phyloP scores from a whole-genome alignment of 1,139 yeast species.

The Candida sanyaensis region DNA sequence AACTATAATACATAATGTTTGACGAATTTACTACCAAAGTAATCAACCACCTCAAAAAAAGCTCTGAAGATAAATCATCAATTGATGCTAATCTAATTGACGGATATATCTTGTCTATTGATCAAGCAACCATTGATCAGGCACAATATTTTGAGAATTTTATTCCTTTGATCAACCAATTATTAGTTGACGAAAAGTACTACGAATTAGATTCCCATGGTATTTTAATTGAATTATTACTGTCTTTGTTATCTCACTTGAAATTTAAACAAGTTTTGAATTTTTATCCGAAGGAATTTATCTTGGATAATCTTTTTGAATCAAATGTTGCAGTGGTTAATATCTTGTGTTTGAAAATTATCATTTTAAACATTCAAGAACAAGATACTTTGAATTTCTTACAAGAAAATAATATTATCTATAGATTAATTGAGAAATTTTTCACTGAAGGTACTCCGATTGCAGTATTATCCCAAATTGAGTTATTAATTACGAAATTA shows the following conservation, averaged over 20 bases:
- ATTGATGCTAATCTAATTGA: slow-evolving; percentile 14
- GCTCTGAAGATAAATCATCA: slow-evolving; percentile 8
- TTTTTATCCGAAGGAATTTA: slow-evolving; percentile 24
- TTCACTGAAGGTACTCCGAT: slow-evolving; percentile 12
- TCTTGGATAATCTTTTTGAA: slow-evolving; percentile 18
- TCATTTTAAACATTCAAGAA: slow-evolving; percentile 19
- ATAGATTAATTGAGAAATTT: slow-evolving; percentile 8
- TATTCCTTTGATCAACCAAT: slow-evolving; percentile 13
- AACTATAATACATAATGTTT: slow-evolving; percentile 2
- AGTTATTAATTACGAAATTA: slow-evolving; percentile 16
- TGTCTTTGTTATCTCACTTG: slow-evolving; percentile 20
- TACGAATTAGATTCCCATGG: slow-evolving; percentile 24
- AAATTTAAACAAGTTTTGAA: slow-evolving; percentile 20
- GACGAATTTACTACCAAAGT: slow-evolving; percentile 9
- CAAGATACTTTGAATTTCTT: slow-evolving; percentile 20
- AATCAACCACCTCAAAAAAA: slow-evolving; percentile 6
- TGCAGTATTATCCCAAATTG: slow-evolving; percentile 22
- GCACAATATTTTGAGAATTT: slow-evolving; percentile 4
- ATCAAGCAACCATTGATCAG: slow-evolving; percentile 4
- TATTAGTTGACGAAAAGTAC: slow-evolving; percentile 17
- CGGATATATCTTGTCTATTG: slow-evolving; percentile 11
- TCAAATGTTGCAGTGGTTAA: slow-evolving; percentile 13
- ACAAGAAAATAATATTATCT: slow-evolving; percentile 10
- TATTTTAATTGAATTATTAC: slow-evolving; percentile 23
- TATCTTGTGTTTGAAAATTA: slow-evolving; percentile 21